phyloP scores from a whole-genome alignment of 495 filamentous ascomycete species.

The Penicillium cosmopolitanum region DNA sequence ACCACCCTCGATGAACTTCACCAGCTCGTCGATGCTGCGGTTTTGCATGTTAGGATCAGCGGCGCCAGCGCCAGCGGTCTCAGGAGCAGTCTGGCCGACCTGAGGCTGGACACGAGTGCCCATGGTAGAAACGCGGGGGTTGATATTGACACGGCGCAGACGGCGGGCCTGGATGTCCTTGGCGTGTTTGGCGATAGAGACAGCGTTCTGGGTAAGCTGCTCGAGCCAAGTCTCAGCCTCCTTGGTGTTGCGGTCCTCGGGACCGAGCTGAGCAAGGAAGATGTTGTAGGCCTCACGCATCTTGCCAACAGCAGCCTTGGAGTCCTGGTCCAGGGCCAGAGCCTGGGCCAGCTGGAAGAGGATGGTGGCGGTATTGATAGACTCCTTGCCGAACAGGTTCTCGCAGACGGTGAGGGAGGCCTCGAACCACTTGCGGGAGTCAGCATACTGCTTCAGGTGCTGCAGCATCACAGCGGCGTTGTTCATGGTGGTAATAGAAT shows the following conservation, averaged over 20 bases:
- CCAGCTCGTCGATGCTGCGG: slow-evolving; percentile 80
- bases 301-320: slow-evolving; percentile 82
- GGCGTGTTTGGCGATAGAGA: slow-evolving; percentile 87
- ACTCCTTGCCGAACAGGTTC: slow-evolving; percentile 80
- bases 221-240: slow-evolving; percentile 94
- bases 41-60: slow-evolving; percentile 59
- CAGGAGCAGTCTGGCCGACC: slow-evolving; percentile 57
- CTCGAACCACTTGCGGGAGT: slow-evolving; percentile 96
- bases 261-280: slow-evolving; percentile 81
- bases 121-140: slow-evolving; percentile 55
- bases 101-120: slow-evolving; percentile 55
- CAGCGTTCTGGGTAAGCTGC: slow-evolving; percentile 92
- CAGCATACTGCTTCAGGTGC: slow-evolving; percentile 84
- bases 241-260: slow-evolving; percentile 92
- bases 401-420: slow-evolving; percentile 86
- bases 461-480: slow-evolving; percentile 99
- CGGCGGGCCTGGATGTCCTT: slow-evolving; percentile 79
- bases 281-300: slow-evolving; percentile 97
- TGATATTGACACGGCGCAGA: slow-evolving; percentile 61
- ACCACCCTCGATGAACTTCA: slow-evolving; percentile 86
- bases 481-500: slow-evolving; percentile 98
- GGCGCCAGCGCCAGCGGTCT: slow-evolving; percentile 39
- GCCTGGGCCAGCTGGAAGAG: slow-evolving; percentile 97
- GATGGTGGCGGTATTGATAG: slow-evolving; percentile 91
- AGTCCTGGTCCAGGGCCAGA: slow-evolving; percentile 87